These are phyloP conservation scores for Simmondsia chinensis DNA, from an alignment of 148 eudicot genomes.

Conservation along the genomic window DNA sequence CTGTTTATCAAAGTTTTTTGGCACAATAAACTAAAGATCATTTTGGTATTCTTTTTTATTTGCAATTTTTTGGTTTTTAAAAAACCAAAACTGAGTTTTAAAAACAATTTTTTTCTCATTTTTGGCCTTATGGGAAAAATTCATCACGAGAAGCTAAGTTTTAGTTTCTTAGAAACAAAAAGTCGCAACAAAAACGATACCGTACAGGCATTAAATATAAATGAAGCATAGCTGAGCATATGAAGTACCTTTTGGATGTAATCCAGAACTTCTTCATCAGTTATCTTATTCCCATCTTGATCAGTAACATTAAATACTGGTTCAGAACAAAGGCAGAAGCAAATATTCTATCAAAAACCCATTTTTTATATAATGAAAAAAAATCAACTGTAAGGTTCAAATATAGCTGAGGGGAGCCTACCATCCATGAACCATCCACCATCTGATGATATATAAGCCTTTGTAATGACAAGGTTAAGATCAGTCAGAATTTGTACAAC, in stretches of 20 bases:
- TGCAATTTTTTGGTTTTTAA: too few species aligned
- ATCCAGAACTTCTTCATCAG: slow-evolving; percentile 65
- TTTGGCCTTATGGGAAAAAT: too few species aligned
- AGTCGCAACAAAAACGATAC: too few species aligned
- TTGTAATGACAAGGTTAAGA: slow-evolving; percentile 64
- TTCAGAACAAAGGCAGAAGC: background rate
- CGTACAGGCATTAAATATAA: too few species aligned
- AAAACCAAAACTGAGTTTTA: too few species aligned
- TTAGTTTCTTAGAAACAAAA: too few species aligned
- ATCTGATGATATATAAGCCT: slow-evolving; percentile 97
- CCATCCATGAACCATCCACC: slow-evolving; percentile 99
- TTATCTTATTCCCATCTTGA: slow-evolving; percentile 84
- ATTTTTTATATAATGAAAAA: background rate
- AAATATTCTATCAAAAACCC: slow-evolving; percentile 6
- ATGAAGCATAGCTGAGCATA: too few species aligned
- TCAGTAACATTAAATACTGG: slow-evolving; percentile 93
- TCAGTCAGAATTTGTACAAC: slow-evolving; percentile 95
- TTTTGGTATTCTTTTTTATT: too few species aligned
- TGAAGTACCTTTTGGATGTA: slow-evolving; percentile 76
- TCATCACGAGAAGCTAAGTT: too few species aligned
- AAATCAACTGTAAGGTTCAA: background rate
- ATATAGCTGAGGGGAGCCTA: slow-evolving; percentile 6
- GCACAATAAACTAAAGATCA: slow-evolving; percentile 13
- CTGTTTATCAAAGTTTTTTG: too few species aligned
- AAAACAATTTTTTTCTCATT: too few species aligned